A percentile compares a stretch with the other conserved stretches of the same genome.
Conservation (phyloP, 75 land plant genomes). For the Pinus albicaulis region DNA sequence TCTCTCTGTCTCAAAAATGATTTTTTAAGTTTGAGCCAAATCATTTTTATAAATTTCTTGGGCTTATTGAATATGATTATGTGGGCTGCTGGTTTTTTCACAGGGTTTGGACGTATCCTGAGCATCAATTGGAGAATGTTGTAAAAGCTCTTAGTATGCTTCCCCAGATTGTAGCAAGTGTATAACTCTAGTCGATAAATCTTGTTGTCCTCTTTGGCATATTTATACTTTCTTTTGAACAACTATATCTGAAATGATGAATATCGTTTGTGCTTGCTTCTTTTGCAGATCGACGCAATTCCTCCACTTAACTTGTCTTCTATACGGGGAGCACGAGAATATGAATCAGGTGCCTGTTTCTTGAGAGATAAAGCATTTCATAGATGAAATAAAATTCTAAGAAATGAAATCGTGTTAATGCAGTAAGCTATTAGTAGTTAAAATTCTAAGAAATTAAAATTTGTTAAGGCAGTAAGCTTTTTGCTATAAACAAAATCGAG, state of each 20-base stretch:
- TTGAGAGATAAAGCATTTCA: not conserved
- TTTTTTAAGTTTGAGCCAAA: not conserved
- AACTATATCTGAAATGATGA: not conserved
- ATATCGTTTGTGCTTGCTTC: not conserved
- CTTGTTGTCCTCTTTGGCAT: not conserved
- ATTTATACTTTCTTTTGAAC: too few relatives aligned
- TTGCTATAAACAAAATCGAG: too few relatives aligned
- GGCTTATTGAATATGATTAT: not conserved
- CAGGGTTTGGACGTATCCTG: constrained; percentile 38
- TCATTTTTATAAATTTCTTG: not conserved
- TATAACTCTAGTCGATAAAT: not conserved
- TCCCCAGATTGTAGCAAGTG: constrained; percentile 18
- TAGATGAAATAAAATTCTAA: not conserved
- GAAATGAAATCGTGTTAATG: not conserved
- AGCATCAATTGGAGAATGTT: constrained; percentile 21
- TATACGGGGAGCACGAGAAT: not conserved
- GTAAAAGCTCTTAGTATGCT: constrained; percentile 15
- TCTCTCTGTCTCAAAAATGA: not conserved
- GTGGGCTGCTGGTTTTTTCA: not conserved
- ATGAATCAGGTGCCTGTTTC: not conserved
- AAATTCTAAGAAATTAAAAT: too few relatives aligned
- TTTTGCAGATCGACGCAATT: not conserved
- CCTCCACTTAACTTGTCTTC: constrained; percentile 9
- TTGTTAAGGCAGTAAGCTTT: too few relatives aligned
- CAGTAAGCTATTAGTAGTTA: too few relatives aligned